A percentile compares a stretch with the other conserved stretches of the same genome.
Conservation (phyloP, 176 grass and related monocot genomes). For the Tillandsia leiboldiana region DNA sequence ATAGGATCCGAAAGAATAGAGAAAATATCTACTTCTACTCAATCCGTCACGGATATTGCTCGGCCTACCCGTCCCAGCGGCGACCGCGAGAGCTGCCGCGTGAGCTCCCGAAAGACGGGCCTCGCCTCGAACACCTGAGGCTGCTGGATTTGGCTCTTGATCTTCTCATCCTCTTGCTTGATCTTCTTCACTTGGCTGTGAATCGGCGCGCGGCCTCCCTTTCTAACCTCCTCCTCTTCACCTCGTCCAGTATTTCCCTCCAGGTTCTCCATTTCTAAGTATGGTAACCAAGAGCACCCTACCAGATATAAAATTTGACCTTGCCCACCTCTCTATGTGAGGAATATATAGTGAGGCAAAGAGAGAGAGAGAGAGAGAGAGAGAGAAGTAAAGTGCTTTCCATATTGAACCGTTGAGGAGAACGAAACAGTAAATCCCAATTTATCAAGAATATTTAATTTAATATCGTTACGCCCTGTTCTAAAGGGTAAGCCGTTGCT, state of each 20-base stretch:
- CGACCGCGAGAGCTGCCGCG: conserved; percentile 33
- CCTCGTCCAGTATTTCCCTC: background rate
- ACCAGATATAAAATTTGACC: background rate
- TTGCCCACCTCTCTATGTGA: background rate
- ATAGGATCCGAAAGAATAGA: background rate
- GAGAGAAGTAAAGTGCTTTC: too few relatives aligned
- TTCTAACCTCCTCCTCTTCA: background rate
- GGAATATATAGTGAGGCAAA: too few relatives aligned
- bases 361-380: too few relatives aligned
- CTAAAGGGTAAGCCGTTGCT: too few relatives aligned
- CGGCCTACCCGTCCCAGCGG: conserved; percentile 35
- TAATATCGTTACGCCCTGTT: too few relatives aligned
- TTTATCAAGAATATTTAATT: too few relatives aligned
- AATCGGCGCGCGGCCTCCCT: conserved; percentile 9
- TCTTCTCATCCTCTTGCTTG: conserved; percentile 49
- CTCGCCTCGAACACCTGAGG: conserved; percentile 26
- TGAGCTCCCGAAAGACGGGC: conserved; percentile 22
- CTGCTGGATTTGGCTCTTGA: conserved; percentile 30
- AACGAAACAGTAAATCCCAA: too few relatives aligned
- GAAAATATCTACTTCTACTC: background rate
- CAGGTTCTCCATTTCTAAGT: conserved; percentile 27
- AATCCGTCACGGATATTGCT: conserved; percentile 45
- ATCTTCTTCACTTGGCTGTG: conserved; percentile 64
- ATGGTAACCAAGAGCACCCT: background rate
- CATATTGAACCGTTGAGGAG: background rate